Base-by-base conservation (phyloP, 352 stramenopile species). In the Globisporangium middletonii region DNA sequence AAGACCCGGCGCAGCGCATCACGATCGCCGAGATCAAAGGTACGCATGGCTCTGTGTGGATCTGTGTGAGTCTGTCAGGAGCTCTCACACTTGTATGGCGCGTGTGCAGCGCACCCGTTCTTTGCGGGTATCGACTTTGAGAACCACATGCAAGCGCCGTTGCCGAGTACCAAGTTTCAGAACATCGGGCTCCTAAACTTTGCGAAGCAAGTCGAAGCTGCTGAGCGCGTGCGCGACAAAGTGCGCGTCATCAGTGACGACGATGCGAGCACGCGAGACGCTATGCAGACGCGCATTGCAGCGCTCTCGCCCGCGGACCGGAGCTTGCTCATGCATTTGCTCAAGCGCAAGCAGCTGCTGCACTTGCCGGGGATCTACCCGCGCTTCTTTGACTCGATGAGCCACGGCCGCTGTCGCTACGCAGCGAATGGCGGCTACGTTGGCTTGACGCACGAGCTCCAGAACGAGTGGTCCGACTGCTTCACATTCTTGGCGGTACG, bases 401-500 rank as follows among this genome's bases (percentile, higher is more conserved):
- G 57, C 26, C 60, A 38, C 15, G 85, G 85, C 30, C 69, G 85
- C 23, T 92, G 85, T 55, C 55, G 69, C 23, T 87, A 84, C 45
- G 85, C 82, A 0, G 62, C 63, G 5, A 69, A 85, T 37, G 66
- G 68, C 50, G 68, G 68, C 12, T 94, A 87, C 44, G 50, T 86
- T 33, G 85, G 85, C 3, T 71, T 80, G 37, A 83, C 72, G 1
- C 82, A 92, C 50, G 71, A 79, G 2, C 54, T 89, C 12, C 85
- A 94, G 68, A 92, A 92, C 60, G 64, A 89, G 49, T 94, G 83
- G 80, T 74, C 53, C 16, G 64, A 87, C 12, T 65, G 58, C 8
- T 92, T 89, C 59, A 68, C 62, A 7, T 92, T 92, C 65, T 77
- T 89, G 54, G 68, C 80, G 73, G 79, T 88, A 61, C 19, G 69